phyloP scores from a whole-genome alignment of 2,329 filamentous ascomycete species.

The Hypocreales sp. region DNA sequence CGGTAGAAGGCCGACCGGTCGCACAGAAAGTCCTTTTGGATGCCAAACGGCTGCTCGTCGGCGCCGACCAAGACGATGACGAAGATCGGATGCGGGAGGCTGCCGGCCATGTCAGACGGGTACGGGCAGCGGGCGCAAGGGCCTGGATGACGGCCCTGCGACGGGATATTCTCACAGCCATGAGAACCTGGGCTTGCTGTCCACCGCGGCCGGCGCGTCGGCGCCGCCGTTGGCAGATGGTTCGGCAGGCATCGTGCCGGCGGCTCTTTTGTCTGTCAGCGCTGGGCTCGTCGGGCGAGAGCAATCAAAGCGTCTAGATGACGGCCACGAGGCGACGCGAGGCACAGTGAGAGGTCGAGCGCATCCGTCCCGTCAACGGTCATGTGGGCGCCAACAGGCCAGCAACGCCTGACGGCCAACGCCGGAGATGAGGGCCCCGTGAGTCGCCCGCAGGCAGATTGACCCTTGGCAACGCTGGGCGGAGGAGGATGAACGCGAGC shows the following conservation, averaged over 20 bases:
- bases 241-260: constrained; percentile 4
- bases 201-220: constrained; percentile 1
- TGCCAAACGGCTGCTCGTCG: constrained; percentile 36
- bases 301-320: too few relatives aligned
- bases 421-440: too few relatives aligned
- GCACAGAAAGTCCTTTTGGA: constrained; percentile 44
- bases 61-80: constrained; percentile 38
- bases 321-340: too few relatives aligned
- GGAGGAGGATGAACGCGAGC: too few relatives aligned
- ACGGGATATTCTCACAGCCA: constrained; percentile 21
- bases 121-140: too few relatives aligned
- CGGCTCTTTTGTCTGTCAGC: constrained; percentile 2
- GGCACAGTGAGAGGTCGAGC: too few relatives aligned
- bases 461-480: too few relatives aligned
- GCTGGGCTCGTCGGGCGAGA: too few relatives aligned
- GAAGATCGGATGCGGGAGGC: constrained; percentile 38
- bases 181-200: constrained; percentile 11
- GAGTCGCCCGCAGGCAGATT: too few relatives aligned
- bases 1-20: constrained; percentile 33
- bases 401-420: too few relatives aligned
- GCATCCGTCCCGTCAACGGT: too few relatives aligned
- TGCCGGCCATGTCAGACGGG: constrained; percentile 10
- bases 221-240: constrained; percentile 1
- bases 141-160: background rate
- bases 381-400: too few relatives aligned